Conservation (phyloP, 2,329 filamentous ascomycete species). For the Aspergillus sp. region DNA sequence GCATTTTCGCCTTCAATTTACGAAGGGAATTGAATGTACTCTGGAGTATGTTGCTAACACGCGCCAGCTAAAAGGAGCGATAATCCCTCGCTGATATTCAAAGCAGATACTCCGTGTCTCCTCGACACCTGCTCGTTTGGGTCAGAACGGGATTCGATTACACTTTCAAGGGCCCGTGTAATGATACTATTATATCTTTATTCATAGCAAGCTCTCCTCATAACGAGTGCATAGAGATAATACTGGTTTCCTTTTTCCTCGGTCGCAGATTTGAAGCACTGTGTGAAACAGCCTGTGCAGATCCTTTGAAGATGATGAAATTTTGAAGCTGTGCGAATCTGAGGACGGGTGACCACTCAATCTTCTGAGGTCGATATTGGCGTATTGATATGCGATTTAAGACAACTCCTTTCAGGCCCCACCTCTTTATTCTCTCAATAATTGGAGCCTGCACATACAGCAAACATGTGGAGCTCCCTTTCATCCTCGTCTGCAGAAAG, state of each 20-base stretch:
- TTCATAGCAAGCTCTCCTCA: not conserved
- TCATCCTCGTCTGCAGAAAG: not conserved
- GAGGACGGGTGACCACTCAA: not conserved
- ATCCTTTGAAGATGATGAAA: not conserved
- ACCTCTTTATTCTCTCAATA: not conserved
- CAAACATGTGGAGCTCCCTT: not conserved
- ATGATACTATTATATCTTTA: not conserved
- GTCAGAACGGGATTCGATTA: not conserved
- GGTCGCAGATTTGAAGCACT: not conserved
- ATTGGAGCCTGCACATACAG: not conserved
- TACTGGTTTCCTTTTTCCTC: not conserved
- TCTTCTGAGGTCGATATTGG: not conserved
- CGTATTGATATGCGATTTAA: not conserved
- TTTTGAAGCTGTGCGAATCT: not conserved
- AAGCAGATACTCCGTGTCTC: not conserved
- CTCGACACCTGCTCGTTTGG: not conserved
- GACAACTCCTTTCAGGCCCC: not conserved
- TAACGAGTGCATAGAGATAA: not conserved
- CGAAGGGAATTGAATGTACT: not conserved
- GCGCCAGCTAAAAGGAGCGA: not conserved
- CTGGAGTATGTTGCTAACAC: not conserved
- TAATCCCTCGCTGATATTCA: not conserved
- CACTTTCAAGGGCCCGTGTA: not conserved
- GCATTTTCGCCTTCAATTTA: not conserved
- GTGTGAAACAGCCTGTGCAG: not conserved